Evolutionary conservation across 2,329 filamentous ascomycete genomes (phyloP), one percentile per base, ranked within the genome.

Genomic region (Neonectria faginata): DNA sequence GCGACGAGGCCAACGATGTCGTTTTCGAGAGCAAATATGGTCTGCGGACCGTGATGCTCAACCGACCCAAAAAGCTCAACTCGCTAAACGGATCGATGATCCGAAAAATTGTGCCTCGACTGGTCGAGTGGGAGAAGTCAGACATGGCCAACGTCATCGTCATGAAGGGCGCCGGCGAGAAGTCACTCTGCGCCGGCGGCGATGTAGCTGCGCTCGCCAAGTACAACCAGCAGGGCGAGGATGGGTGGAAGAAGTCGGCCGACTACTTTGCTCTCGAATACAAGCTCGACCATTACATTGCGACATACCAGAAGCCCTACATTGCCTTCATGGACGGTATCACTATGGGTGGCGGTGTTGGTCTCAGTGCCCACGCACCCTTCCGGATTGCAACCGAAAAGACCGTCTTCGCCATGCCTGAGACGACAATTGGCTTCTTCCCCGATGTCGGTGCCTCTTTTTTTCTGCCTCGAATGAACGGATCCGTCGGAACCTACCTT

Each of bases 351-450:
- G 96, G 96, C 60, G 96, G 96, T 70, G 96, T 98, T 57, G 96
- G 96, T 7, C 87, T 99, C 61, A 97, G 92, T 79, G 88, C 97
- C 57, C 97, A 99, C 80, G 95, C 96, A 2, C 97, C 96, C 3
- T 95, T 99, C 86, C 88, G 96, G 65, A 97, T 99, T 76, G 96
- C 96, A 41, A 99, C 96, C 3, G 96, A 99, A 81, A 91, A 91
- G 76, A 99, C 96, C 6, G 82, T 97, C 52, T 98, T 99, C 75
- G 94, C 97, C 72, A 99, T 99, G 96, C 96, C 96, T 31, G 96
- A 99, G 83, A 99, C 96, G 4, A 97, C 89, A 9, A 99, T 99
- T 76, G 96, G 96, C 42, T 97, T 98, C 85, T 99, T 99, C 85
- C 96, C 97, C 7, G 97, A 99, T 75, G 96, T 99, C 53, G 96